Conservation (phyloP, 2,329 filamentous ascomycete species). For the Penicillium verrucosum region DNA sequence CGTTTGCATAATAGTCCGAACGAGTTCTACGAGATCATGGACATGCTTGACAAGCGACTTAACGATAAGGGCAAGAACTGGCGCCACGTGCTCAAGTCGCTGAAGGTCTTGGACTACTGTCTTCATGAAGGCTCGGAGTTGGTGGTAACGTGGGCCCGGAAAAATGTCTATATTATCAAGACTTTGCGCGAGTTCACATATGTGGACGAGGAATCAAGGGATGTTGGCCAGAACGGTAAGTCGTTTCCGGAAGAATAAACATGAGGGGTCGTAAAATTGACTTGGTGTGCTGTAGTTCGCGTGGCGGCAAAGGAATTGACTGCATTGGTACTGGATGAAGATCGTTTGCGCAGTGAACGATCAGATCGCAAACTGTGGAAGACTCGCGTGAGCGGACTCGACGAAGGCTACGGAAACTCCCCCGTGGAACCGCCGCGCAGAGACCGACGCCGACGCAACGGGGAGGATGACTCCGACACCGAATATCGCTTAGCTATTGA, state of each 20-base stretch:
- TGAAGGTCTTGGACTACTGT: conserved; percentile 97
- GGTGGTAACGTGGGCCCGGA: conserved; percentile 94
- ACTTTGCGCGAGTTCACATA: conserved; percentile 96
- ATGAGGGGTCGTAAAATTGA: background rate
- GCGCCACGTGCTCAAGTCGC: conserved; percentile 94
- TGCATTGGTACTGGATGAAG: conserved; percentile 86
- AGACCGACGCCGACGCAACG: conserved; percentile 50
- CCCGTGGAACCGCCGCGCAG: conserved; percentile 42
- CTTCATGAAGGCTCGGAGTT: conserved; percentile 95
- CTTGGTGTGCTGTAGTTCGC: conserved; percentile 61
- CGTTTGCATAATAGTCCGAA: conserved; percentile 61
- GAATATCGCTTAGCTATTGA: conserved; percentile 90
- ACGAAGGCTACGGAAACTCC: conserved; percentile 61
- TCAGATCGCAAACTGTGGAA: conserved; percentile 95
- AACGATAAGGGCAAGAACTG: conserved; percentile 99
- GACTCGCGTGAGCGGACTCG: conserved; percentile 87
- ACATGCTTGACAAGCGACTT: conserved; percentile 97
- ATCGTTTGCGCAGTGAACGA: conserved; percentile 83
- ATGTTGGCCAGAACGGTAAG: conserved; percentile 94
- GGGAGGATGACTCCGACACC: conserved; percentile 74
- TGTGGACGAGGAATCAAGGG: conserved; percentile 88
- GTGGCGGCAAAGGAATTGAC: conserved; percentile 96
- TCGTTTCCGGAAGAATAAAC: conserved; percentile 8
- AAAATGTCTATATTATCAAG: conserved; percentile 99
- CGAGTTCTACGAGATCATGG: conserved; percentile 99